Base-by-base conservation (phyloP, 306 rosid genomes). In the Crataegus laevigata region DNA sequence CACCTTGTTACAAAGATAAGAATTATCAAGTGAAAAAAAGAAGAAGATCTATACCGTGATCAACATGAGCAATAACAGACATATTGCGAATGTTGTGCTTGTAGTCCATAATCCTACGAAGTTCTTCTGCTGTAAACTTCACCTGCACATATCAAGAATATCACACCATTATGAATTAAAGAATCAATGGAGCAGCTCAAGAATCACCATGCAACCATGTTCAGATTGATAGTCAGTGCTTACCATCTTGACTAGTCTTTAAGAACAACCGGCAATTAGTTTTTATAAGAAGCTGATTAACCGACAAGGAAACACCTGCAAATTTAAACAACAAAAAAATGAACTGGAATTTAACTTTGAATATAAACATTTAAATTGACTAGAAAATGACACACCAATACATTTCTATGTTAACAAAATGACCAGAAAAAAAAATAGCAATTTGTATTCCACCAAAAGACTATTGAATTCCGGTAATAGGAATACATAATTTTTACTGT, bases 61-160 rank as follows among this genome's bases (percentile, higher is more conserved):
- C 96, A 0, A 90, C 98, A 77, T 94, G 96, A 0, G 97, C 97
- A 86, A 91, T 94, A 51, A 94, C 96, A 66, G 97, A 91, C 97
- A 94, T 91, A 18, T 94, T 94, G 79, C 98, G 91, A 52, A 94
- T 94, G 70, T 94, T 91, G 52, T 94, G 88, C 50, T 94, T 94
- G 2, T 0, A 69, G 86, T 94, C 97, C 97, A 94, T 94, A 69
- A 94, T 94, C 3, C 89, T 84, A 18, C 91, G 91, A 4, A 91
- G 88, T 88, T 87, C 94, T 10, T 94, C 98, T 4, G 93, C 96
- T 15, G 94, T 94, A 61, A 94, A 94, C 96, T 90, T 94, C 93
- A 90, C 97, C 97, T 94, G 98, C 30, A 85, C 17, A 71, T 1
- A 71, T 50, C 61, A 38, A 77, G 5, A 77, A 58, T 8, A 70